A percentile compares a stretch with the other conserved stretches of the same genome.
Evolutionary conservation across 352 stramenopile species (phyloP).

Genomic region (Pythium vanterpoolii): DNA sequence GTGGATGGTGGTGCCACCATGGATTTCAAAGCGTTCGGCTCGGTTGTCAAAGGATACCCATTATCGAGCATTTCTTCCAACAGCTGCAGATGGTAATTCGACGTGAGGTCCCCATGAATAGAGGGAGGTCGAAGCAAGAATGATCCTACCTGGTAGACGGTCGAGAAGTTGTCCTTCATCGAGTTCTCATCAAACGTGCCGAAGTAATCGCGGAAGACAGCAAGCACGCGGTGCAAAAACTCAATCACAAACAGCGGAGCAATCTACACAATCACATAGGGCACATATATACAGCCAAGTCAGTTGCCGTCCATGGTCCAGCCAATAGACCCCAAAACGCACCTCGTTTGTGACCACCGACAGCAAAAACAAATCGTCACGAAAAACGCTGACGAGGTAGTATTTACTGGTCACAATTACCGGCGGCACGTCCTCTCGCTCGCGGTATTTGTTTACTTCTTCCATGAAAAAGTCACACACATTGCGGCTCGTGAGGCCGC

Average conservation of each 20-base stretch:
- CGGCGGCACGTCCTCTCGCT: conserved; percentile 85
- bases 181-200: conserved; percentile 93
- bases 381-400: conserved; percentile 92
- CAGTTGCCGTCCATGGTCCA: background rate
- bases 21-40: conserved; percentile 96
- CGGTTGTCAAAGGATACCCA: conserved; percentile 95
- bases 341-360: conserved; percentile 94
- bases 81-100: conserved; percentile 34
- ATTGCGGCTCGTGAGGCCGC: conserved; percentile 91
- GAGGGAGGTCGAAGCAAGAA: background rate
- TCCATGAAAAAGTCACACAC: conserved; percentile 99
- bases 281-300: background rate
- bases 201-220: conserved; percentile 98
- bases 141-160: conserved; percentile 87
- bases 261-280: conserved; percentile 34
- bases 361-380: conserved; percentile 94
- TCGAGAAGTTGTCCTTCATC: conserved; percentile 98
- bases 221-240: conserved; percentile 95
- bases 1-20: conserved; percentile 96
- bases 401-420: conserved; percentile 87
- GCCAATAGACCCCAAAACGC: conserved; percentile 1
- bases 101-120: background rate
- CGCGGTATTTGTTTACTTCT: conserved; percentile 91
- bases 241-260: conserved; percentile 92
- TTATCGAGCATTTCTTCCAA: conserved; percentile 98